Evolutionary conservation across 1,284 basidiomycete genomes (phyloP), one percentile per base, ranked within the genome.

Genomic region (Naganishia albida): DNA sequence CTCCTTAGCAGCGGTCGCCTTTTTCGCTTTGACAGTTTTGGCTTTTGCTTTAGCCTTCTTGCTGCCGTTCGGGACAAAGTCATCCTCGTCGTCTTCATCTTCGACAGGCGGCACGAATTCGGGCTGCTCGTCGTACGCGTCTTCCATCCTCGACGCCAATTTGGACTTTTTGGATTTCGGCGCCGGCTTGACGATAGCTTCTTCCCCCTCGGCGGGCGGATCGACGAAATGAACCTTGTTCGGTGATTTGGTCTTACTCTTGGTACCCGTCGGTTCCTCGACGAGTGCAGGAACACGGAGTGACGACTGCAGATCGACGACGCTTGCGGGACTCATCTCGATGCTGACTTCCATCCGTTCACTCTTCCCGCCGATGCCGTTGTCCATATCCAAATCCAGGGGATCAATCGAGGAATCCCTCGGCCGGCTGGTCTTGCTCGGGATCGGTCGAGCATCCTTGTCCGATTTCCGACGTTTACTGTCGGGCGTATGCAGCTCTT

Each of bases 1-100:
- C 10, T 46, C 64, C 44, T 60, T 63, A 28, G 62, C 43, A 6
- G 52, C 23, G n/a, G 50, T 25, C 12, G 57, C 46, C 39, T 62
- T 66, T 59, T 66, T 67, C 38, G 38, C 46, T 63, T 67, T 67
- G 25, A 48, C 52, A 16, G 62, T 18, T 38, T 65, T 65, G 8
- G 23, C 49, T 28, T 60, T 65, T 23, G 57, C 50, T 34, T 62
- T 65, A 13, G 26, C 43, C 51, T 63, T 62, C 20, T 46, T 55
- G 38, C 54, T 55, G 7, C 44, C 52, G 13, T 28, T 26, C 15
- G 63, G 67, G 6, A 48, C 51, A 51, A 62, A 67, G 43, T 62
- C 63, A 30, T 65, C 63, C 39, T 65, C 63, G 15, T 67, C 67
- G 28, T 59, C 56, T 2, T 59, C 62, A 34, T 65, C 57, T 20